Percentiles rank a stretch among this genome's conserved stretches.
These are phyloP conservation scores for Staphylotrichum longicolle DNA, from an alignment of 495 filamentous ascomycete species.

Conservation along the genomic window DNA sequence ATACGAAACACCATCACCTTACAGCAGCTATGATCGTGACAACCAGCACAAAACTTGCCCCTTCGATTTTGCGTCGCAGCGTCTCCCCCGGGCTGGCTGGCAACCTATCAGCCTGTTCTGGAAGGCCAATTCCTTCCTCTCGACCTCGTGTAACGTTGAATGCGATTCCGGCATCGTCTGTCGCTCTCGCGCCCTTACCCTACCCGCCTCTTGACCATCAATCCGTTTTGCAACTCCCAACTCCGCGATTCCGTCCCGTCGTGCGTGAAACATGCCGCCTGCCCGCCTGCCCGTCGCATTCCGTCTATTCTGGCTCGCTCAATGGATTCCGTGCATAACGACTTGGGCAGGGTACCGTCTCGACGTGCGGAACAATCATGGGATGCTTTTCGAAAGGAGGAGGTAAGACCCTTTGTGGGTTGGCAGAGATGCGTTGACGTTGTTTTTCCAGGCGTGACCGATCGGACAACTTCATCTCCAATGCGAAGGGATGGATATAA, in stretches of 20 bases:
- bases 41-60: constrained; percentile 10
- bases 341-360: no score
- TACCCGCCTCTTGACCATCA: constrained; percentile 3
- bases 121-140: constrained; percentile 2
- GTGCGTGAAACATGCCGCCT: constrained; percentile 12
- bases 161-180: constrained; percentile 4
- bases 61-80: constrained; percentile 13
- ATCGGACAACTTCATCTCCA: no score
- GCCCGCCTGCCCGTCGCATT: not conserved
- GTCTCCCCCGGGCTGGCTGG: constrained; percentile 9
- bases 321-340: not conserved
- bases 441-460: no score
- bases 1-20: constrained; percentile 31
- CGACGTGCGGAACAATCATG: no score
- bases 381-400: no score
- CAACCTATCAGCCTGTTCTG: constrained; percentile 15
- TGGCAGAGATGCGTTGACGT: no score
- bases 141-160: not conserved
- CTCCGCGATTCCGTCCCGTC: constrained; percentile 3
- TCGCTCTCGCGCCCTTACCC: not conserved
- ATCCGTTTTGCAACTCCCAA: constrained; percentile 6
- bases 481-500: no score
- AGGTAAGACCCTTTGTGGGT: no score
- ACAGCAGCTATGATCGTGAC: constrained; percentile 31
- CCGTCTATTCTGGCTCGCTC: not conserved